Evolutionary conservation across 495 filamentous ascomycete genomes (phyloP), one percentile per base, ranked within the genome.

Genomic region (Copromyces sp.): DNA sequence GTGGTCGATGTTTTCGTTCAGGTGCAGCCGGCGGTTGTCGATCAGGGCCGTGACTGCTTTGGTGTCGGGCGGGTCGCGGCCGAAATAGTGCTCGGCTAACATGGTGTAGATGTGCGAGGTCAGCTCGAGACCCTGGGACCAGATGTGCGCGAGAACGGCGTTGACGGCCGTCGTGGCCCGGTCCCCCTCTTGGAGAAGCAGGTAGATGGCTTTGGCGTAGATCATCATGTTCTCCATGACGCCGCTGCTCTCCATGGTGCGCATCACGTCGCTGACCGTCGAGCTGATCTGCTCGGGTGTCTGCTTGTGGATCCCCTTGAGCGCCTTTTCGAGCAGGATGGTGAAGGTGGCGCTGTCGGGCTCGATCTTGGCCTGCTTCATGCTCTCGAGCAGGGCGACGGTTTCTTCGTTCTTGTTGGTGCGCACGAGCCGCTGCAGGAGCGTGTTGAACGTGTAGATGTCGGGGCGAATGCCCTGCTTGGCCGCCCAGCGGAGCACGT

Each of bases 21-120:
- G 70, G 14, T 77, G 75, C 39, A 84, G 74, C n/a, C 79, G 73
- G 37, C 85, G 83, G 29, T 83, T 81, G 16, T 82, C 69, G 73
- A 89, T 86, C 8, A 93, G 80, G 9, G 81, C 71, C 29, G 87
- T 84, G 39, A 92, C 84, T 32, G 87, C 87, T 1, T 77, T 80
- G 37, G 90, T 74, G 75, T 92, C 83, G 3, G 90, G 89, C 9
- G 87, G 86, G n/a, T 77, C 68, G 73, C 77, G 83, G 4, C 79
- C 45, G 77, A 93, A 93, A 80, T 89, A 89, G 80, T 90, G 81
- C n/a, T 87, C 85, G n/a, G 90, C 77, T 9, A 94, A 83, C 75
- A 89, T 89, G 37, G 91, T 92, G 83, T 91, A 92, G 76, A 93
- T 86, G 70, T 91, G 86, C 6, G 85, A 75, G 3, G 84, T 85